Percentiles rank a stretch among this genome's conserved stretches.
Conservation (phyloP, 345 rosid species). For the Noccaea bulbosa region DNA sequence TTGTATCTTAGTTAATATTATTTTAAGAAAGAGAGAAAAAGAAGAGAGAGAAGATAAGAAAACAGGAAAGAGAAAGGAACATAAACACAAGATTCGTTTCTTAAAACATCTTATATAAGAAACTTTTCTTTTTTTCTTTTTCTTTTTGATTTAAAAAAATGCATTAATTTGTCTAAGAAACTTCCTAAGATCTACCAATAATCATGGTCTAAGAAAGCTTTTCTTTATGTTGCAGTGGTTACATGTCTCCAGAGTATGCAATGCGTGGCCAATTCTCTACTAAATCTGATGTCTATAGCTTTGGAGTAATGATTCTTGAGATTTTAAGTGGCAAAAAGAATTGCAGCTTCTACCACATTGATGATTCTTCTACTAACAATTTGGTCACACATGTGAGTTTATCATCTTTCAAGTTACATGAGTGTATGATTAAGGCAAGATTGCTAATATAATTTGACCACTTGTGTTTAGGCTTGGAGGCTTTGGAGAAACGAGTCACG, state of each 20-base stretch:
- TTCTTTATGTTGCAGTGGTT: not conserved
- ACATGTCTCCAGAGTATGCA: not conserved
- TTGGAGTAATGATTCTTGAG: not conserved
- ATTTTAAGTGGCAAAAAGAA: not conserved
- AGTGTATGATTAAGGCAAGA: not conserved
- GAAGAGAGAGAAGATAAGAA: too few relatives aligned
- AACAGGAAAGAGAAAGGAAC: too few relatives aligned
- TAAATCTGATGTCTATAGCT: not conserved
- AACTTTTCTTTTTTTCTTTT: too few relatives aligned
- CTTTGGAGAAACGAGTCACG: slow-evolving; percentile 1
- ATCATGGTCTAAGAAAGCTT: too few relatives aligned
- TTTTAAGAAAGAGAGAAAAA: too few relatives aligned
- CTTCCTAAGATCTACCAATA: too few relatives aligned
- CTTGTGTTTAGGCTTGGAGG: slow-evolving; percentile 6
- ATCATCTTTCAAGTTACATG: not conserved
- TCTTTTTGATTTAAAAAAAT: too few relatives aligned
- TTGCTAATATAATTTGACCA: not conserved
- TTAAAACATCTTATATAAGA: too few relatives aligned
- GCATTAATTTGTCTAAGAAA: too few relatives aligned
- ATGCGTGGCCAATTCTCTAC: not conserved
- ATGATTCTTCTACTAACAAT: not conserved
- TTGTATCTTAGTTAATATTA: too few relatives aligned
- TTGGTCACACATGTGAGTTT: not conserved
- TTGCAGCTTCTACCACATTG: not conserved
- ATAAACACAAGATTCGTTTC: too few relatives aligned